These are phyloP conservation scores for Chlamydomonas asymmetrica DNA, from an alignment of 139 green algal species.

Conservation along the genomic window DNA sequence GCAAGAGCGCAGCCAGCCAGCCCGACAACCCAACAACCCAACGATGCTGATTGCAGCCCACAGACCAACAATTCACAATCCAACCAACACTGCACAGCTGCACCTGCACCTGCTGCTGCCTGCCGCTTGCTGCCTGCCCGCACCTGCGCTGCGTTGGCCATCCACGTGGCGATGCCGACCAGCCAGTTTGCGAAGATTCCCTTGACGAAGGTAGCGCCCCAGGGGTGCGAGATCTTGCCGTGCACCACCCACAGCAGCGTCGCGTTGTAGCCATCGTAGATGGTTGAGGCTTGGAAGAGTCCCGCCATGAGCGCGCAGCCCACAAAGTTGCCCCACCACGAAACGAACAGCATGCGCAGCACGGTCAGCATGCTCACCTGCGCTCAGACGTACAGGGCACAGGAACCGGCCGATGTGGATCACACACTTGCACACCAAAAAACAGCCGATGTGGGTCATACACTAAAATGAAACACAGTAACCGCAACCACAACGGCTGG, in stretches of 20 bases:
- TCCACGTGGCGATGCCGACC: slow-evolving; percentile 51
- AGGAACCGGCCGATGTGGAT: too few relatives aligned
- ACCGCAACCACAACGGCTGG: too few relatives aligned
- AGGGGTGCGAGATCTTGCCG: slow-evolving; percentile 11
- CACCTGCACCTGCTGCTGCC: too few relatives aligned
- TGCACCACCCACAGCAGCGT: slow-evolving; percentile 3
- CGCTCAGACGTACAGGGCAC: neutral
- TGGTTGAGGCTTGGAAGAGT: slow-evolving; percentile 26
- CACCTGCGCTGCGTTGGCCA: slow-evolving; percentile 52
- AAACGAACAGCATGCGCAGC: slow-evolving; percentile 19
- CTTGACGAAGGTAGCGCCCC: slow-evolving; percentile 12
- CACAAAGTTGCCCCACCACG: slow-evolving; percentile 40
- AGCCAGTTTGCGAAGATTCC: slow-evolving; percentile 54
- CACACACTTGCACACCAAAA: too few relatives aligned
- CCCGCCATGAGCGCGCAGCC: slow-evolving; percentile 46
- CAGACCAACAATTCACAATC: too few relatives aligned
- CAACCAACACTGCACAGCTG: too few relatives aligned
- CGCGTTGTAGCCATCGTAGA: slow-evolving; percentile 28
- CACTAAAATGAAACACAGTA: too few relatives aligned
- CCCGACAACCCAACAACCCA: too few relatives aligned
- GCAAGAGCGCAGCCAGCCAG: too few relatives aligned
- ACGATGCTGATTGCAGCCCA: too few relatives aligned
- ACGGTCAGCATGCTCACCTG: neutral
- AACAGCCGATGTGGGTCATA: too few relatives aligned
- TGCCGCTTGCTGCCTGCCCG: too few relatives aligned